Evolutionary conservation across 176 grass and related monocot species (phyloP), one percentile per base, ranked within the genome.

Genomic region (Dactylis glomerata): DNA sequence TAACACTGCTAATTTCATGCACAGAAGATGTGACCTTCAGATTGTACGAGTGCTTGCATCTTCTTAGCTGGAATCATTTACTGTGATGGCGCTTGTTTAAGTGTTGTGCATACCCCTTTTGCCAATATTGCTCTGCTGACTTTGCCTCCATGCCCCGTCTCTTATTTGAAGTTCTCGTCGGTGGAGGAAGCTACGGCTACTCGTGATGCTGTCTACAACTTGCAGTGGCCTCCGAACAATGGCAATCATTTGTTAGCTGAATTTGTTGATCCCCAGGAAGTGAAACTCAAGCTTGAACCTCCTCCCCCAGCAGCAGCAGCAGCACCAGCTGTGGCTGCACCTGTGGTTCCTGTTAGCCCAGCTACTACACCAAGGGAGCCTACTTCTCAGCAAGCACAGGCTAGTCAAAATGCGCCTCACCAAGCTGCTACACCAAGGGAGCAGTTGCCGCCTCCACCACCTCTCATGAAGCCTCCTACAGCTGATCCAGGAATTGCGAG

Each of bases 171-270:
- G 97, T 99, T 84, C 80, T 89, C 92, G 5, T 99, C 93, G 14
- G 86, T 89, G 40, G 97, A 99, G 75, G 97, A 99, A 87, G 97
- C 97, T 79, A 87, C 83, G 50, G 88, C 93, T 40, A 99, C 97
- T 58, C 92, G 97, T 8, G 78, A 94, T 86, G 92, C 92, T 87
- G 70, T 99, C 31, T 99, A 92, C 78, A 89, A 99, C 82, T 88
- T 99, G 75, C 93, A 99, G 89, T 99, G 97, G 97, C 97, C 97
- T 42, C 77, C 84, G 10, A 99, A 96, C 68, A 91, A 94, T 61
- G 97, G 93, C 28, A 99, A 99, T 82, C 88, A 89, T 71, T 79
- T 99, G 73, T 71, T 94, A 41, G 97, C 90, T 22, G 97, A 99
- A 81, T 99, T 99, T 86, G 92, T 99, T 78, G 92, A 99, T 83